Evolutionary conservation across 148 eudicot genomes (phyloP).

Genomic region (Persicaria maculosa): DNA sequence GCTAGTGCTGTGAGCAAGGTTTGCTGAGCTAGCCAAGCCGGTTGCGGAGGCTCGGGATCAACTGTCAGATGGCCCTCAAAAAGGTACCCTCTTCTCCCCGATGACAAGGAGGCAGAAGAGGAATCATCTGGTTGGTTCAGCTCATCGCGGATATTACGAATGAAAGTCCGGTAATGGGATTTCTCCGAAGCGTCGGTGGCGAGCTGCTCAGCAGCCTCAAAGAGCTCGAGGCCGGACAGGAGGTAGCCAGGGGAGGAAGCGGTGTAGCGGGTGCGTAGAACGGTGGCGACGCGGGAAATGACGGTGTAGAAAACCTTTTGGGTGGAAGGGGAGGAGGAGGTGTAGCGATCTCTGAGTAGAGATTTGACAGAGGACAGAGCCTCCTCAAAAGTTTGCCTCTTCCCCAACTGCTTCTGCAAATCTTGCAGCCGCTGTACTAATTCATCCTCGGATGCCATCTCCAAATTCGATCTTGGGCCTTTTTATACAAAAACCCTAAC

Average conservation of each 20-base stretch:
- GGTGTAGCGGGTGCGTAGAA: conserved; percentile 79
- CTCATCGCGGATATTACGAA: conserved; percentile 34
- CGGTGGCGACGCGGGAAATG: conserved; percentile 69
- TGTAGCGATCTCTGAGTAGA: conserved; percentile 39
- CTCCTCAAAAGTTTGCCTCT: conserved; percentile 66
- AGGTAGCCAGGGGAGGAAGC: conserved; percentile 54
- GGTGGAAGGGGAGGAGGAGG: conserved; percentile 55
- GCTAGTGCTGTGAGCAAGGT: conserved; percentile 53
- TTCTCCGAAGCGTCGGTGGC: conserved; percentile 32
- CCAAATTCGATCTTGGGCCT: neutral
- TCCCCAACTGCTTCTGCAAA: conserved; percentile 55
- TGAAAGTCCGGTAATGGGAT: conserved; percentile 43
- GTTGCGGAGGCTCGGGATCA: conserved; percentile 84
- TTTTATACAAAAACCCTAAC: neutral
- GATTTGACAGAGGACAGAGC: conserved; percentile 51
- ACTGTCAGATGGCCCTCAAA: conserved; percentile 96
- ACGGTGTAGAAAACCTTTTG: conserved; percentile 58
- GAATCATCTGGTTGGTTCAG: conserved; percentile 33
- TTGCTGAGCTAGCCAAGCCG: conserved; percentile 68
- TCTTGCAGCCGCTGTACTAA: conserved; percentile 43
- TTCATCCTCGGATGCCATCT: conserved; percentile 29
- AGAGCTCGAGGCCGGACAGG: conserved; percentile 65
- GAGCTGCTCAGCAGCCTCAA: conserved; percentile 44
- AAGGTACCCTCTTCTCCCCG: conserved; percentile 38
- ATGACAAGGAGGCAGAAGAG: neutral